Evolutionary conservation across 192 early-diverging fungal genomes (phyloP), one percentile per base, ranked within the genome.

Genomic region (Mortierella alpina): DNA sequence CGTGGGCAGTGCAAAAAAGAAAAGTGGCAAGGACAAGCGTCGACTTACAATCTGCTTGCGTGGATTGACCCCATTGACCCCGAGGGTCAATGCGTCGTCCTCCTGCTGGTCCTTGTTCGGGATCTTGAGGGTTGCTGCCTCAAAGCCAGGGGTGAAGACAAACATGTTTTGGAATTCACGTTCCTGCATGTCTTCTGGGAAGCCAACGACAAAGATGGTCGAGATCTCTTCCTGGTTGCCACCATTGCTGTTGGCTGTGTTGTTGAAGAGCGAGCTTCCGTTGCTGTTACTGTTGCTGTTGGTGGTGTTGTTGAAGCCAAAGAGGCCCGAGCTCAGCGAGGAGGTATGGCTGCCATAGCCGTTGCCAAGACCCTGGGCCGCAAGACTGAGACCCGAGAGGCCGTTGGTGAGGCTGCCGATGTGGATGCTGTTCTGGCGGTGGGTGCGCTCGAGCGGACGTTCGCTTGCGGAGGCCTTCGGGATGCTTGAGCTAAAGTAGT

Each of bases 81-180:
- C 86, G 40, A 78, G 72, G 50, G 75, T 84, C 39, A 75, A 65
- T 10, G 72, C 70, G 59, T 83, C 84, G 50, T 90, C 89, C 53
- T 89, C 87, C 23, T 86, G 84, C 44, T 84, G 89, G 54, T 92
- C 92, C 81, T 86, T 85, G 53, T 84, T 81, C 22, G 96, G 95
- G 48, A 95, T 88, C 85, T 98, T 99, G 42, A 99, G 88, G 7
- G 96, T 95, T 13, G 98, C 97, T 5, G 97, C 98, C 76, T 99
- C 98, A 66, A 99, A 99, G 13, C 97, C 98, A 48, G 94, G 88
- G 22, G 94, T 95, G 69, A 99, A 99, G 40, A 93, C 96, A 87
- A 99, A 99, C 96, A 98, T 98, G 86, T 97, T 98, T 76, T 97
- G 97, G 75, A 99, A 99, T 84, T 99, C 98, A 52, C 98, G 88